Base-by-base conservation (phyloP, 345 rosid species). In the Nasturtium officinale region DNA sequence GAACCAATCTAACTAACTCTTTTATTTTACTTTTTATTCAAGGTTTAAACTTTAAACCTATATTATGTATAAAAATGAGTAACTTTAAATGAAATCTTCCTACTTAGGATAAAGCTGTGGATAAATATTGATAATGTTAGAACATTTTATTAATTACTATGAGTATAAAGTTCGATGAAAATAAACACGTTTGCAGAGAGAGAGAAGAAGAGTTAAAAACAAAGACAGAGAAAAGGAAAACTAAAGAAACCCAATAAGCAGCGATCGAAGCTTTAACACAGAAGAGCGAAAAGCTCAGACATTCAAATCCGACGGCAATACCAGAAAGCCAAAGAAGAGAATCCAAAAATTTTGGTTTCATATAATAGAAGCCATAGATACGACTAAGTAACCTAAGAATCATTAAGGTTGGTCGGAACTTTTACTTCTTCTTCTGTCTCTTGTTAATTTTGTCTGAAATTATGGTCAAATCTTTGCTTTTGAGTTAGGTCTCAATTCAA, bases 191-290 rank as follows among this genome's bases (percentile, higher is more conserved):
- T 62, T 72, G 68, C 68, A 71, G 61, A 61, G 69, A 71, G 61
- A 57, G 66, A 63, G 7, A 11, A 20, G 16, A 6, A 5, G 12
- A 73, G 59, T n/a, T n/a, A 61, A 68, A 69, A 68, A 68, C 23
- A 33, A 7, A 60, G 26, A 75, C 42, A 69, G 21, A 37, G 67
- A 25, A 21, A 20, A 48, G 62, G 42, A 61, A 81, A 57, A 67
- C 48, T 13, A 64, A 72, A 61, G 68, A 64, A 78, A 45, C 79
- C 50, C 74, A 62, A 83, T 52, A 73, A 82, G 89, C 86, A 80
- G 82, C 85, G 83, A 80, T 82, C 83, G 87, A 76, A 81, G 80
- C 83, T 79, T 80, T 67, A 71, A 71, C 82, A 63, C 71, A 74
- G 66, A 64, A 56, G 64, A 71, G 77, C 81, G 47, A 73, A 78